Conservation (phyloP, 768 basidiomycete genomes). For the Trametes villosa region DNA sequence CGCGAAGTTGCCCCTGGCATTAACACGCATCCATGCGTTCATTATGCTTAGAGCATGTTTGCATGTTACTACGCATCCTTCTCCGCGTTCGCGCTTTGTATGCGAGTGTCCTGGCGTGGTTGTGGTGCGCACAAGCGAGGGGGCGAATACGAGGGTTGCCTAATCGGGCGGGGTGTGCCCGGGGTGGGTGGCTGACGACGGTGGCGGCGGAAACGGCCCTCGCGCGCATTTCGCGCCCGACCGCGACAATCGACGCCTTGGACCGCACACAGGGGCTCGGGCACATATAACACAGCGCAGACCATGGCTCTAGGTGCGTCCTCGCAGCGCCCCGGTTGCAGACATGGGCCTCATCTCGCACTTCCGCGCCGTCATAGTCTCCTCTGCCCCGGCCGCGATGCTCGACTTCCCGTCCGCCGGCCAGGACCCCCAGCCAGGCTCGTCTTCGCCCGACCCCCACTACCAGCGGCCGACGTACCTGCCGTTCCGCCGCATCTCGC, state of each 20-base stretch:
- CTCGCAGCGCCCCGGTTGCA: background rate
- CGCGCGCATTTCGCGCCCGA: slow-evolving; percentile 2
- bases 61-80: background rate
- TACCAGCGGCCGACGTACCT: slow-evolving; percentile 55
- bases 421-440: slow-evolving; percentile 15
- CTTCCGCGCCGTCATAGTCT: slow-evolving; percentile 11
- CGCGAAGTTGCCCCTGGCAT: background rate
- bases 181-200: slow-evolving; percentile 23
- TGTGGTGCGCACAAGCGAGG: background rate
- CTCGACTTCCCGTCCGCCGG: slow-evolving; percentile 34
- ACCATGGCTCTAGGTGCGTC: slow-evolving; percentile 24
- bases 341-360: background rate
- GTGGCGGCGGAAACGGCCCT: slow-evolving; percentile 17
- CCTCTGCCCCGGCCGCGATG: slow-evolving; percentile 27
- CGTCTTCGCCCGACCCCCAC: slow-evolving; percentile 22
- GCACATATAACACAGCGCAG: too few relatives aligned
- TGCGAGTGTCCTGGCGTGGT: background rate
- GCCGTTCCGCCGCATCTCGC: slow-evolving; percentile 50
- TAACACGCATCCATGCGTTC: background rate
- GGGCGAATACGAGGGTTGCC: slow-evolving; percentile 12
- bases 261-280: background rate
- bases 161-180: slow-evolving; percentile 13
- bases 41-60: background rate
- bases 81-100: background rate
- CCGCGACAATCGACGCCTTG: slow-evolving; percentile 5